phyloP scores from a whole-genome alignment of 352 stramenopile species.

The Phytopythium aichiense region DNA sequence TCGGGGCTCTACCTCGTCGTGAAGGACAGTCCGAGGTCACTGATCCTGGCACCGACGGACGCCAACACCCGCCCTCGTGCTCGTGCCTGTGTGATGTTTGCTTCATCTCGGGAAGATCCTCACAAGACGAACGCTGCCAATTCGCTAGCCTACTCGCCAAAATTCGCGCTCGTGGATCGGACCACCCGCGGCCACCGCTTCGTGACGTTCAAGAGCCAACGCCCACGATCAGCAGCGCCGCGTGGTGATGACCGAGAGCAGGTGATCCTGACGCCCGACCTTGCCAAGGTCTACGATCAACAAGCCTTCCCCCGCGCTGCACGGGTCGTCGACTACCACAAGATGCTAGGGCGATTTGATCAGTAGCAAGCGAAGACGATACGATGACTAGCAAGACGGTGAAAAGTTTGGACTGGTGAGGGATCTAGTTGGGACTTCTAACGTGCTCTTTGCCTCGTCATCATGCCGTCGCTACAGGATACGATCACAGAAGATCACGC shows the following conservation, averaged over 20 bases:
- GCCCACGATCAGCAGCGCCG: neutral
- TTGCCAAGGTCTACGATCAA: neutral
- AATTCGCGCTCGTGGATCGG: constrained; percentile 7
- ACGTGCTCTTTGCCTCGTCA: neutral
- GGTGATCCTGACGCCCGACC: neutral
- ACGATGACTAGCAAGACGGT: no score
- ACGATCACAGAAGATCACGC: neutral
- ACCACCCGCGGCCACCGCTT: constrained; percentile 10
- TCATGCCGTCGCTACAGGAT: neutral
- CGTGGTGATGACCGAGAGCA: neutral
- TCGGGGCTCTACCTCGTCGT: neutral
- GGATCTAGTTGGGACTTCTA: neutral
- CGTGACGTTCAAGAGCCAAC: constrained; percentile 10
- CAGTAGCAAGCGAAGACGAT: neutral
- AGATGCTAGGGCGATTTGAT: neutral
- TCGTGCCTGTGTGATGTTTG: neutral
- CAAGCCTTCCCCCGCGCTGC: neutral
- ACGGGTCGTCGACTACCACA: neutral
- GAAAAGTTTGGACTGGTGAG: no score
- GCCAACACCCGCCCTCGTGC: neutral
- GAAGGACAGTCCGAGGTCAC: neutral
- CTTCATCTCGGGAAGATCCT: neutral
- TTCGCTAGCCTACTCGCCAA: constrained; percentile 3
- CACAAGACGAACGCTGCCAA: neutral
- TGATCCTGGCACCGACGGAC: neutral